Conservation (phyloP, 805 yeast species). For the Clavispora vitiphila region DNA sequence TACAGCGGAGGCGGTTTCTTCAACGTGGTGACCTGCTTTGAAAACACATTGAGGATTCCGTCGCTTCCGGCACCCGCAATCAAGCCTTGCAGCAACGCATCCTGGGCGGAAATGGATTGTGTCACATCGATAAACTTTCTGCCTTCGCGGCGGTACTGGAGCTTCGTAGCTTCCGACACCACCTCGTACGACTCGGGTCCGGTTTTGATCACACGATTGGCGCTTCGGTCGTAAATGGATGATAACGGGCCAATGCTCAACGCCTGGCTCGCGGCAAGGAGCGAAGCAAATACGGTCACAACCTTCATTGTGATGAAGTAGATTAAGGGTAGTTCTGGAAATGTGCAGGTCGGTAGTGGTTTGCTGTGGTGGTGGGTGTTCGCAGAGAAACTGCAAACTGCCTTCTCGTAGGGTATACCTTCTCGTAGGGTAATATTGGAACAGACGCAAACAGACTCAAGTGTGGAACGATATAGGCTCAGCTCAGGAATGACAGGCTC, state of each 20-base stretch:
- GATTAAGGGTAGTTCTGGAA: neutral
- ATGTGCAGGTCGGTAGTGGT: neutral
- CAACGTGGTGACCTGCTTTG: conserved; percentile 23
- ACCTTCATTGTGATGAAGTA: conserved; percentile 1
- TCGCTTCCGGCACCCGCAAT: conserved; percentile 12
- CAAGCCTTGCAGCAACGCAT: conserved; percentile 26
- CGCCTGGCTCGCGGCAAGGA: conserved; percentile 7
- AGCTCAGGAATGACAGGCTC: too few species aligned
- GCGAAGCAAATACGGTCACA: neutral
- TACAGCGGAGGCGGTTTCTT: conserved; percentile 28
- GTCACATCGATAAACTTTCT: conserved; percentile 64
- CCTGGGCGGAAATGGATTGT: conserved; percentile 33
- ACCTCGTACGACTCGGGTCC: conserved; percentile 28
- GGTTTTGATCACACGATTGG: conserved; percentile 27
- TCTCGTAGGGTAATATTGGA: too few species aligned
- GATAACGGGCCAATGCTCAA: conserved; percentile 7
- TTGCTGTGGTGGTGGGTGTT: too few species aligned
- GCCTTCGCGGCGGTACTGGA: conserved; percentile 36
- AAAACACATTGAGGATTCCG: conserved; percentile 16
- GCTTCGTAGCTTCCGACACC: conserved; percentile 34
- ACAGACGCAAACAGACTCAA: too few species aligned
- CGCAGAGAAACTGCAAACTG: neutral
- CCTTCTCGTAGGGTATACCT: too few species aligned
- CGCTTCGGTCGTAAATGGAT: neutral
- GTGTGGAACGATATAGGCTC: too few species aligned